Percentiles rank a stretch among this genome's conserved stretches.
phyloP scores from a whole-genome alignment of 192 early-diverging fungal species.

The Dissophora ornata region DNA sequence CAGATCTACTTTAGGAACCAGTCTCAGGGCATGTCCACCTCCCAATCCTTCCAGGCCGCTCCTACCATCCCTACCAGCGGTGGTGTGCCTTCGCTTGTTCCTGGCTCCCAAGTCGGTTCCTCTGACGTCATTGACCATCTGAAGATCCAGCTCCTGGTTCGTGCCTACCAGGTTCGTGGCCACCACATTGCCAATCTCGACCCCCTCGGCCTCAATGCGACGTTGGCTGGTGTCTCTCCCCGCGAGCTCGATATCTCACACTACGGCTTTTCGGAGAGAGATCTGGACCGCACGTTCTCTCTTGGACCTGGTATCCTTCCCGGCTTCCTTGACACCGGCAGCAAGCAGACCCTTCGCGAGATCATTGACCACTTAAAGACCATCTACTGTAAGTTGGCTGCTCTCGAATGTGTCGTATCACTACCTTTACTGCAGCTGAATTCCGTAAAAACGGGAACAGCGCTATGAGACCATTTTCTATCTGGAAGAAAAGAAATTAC shows the following conservation, averaged over 20 bases:
- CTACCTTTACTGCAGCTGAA: no score
- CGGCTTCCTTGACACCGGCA: conserved; percentile 77
- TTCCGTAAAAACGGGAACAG: no score
- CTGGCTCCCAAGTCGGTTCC: conserved; percentile 55
- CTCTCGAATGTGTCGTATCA: no score
- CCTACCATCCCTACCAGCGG: conserved; percentile 81
- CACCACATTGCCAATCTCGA: conserved; percentile 97
- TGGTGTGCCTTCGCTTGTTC: conserved; percentile 67
- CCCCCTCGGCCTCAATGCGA: conserved; percentile 86
- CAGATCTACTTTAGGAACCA: conserved; percentile 95
- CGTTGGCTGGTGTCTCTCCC: conserved; percentile 62
- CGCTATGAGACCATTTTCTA: no score
- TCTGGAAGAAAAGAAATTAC: not conserved
- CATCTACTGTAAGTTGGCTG: conserved; percentile 85
- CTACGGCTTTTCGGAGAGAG: conserved; percentile 95
- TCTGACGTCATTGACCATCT: conserved; percentile 93
- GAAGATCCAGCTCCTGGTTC: conserved; percentile 96
- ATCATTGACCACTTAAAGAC: conserved; percentile 84
- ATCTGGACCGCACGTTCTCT: conserved; percentile 91
- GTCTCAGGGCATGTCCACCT: conserved; percentile 68
- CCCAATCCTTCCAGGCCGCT: conserved; percentile 83
- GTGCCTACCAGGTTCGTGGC: conserved; percentile 96
- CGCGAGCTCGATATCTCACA: conserved; percentile 87
- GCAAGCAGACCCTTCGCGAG: conserved; percentile 89
- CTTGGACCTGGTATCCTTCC: conserved; percentile 96